A percentile compares a stretch with the other conserved stretches of the same genome.
These are phyloP conservation scores for Aspergillus sclerotialis DNA, from an alignment of 2,329 filamentous ascomycete genomes.

Conservation along the genomic window DNA sequence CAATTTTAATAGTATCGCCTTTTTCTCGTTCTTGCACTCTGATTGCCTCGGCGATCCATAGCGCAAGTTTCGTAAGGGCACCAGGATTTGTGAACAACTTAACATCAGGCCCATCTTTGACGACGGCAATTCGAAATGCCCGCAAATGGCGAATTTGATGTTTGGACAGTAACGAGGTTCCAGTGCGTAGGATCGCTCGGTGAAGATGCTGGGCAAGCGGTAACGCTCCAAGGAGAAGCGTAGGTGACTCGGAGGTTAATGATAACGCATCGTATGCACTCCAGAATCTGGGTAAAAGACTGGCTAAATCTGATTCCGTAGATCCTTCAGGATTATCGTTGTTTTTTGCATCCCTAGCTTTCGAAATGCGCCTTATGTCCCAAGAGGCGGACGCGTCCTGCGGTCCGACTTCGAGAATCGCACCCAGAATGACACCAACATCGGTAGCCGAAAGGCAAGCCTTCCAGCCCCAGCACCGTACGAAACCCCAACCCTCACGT, in stretches of 20 bases:
- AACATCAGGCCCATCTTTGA: slow-evolving; percentile 90
- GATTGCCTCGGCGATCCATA: slow-evolving; percentile 92
- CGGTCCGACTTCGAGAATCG: slow-evolving; percentile 80
- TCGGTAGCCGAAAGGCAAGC: slow-evolving; percentile 90
- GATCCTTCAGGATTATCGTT: slow-evolving; percentile 10
- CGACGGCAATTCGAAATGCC: slow-evolving; percentile 89
- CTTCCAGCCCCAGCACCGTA: slow-evolving; percentile 95
- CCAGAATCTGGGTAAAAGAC: slow-evolving; percentile 46
- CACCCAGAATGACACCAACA: slow-evolving; percentile 85
- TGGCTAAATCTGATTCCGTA: slow-evolving; percentile 20
- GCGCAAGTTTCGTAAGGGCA: slow-evolving; percentile 82
- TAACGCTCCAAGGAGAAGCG: slow-evolving; percentile 63
- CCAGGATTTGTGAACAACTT: slow-evolving; percentile 88
- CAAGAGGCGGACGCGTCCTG: slow-evolving; percentile 25
- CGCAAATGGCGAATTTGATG: slow-evolving; percentile 87
- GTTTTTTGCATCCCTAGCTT: slow-evolving; percentile 13
- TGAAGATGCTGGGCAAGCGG: slow-evolving; percentile 83
- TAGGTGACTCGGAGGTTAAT: slow-evolving; percentile 38
- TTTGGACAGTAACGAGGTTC: slow-evolving; percentile 85
- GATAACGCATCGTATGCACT: slow-evolving; percentile 53
- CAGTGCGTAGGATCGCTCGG: slow-evolving; percentile 86
- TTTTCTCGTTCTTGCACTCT: slow-evolving; percentile 81
- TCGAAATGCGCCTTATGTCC: slow-evolving; percentile 24
- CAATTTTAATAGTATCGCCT: slow-evolving; percentile 55
- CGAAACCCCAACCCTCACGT: slow-evolving; percentile 94